phyloP scores from a whole-genome alignment of 257 asterid species.

The Forsythia viridissima region DNA sequence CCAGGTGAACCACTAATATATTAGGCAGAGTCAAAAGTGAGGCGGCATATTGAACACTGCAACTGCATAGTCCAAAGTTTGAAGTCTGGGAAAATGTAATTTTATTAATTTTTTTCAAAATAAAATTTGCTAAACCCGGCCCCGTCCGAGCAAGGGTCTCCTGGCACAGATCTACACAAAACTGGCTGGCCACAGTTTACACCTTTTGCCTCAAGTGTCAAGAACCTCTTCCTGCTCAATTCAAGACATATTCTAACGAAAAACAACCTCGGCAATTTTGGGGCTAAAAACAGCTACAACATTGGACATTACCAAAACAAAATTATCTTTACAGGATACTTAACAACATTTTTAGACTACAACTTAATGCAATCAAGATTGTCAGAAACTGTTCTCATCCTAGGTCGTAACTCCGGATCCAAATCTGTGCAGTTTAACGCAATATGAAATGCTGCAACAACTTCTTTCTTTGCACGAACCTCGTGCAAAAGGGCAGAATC shows the following conservation, averaged over 20 bases:
- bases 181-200: not conserved
- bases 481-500: conserved; percentile 73
- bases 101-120: too few species aligned
- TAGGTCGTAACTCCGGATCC: conserved; percentile 87
- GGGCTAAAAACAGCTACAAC: not conserved
- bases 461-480: conserved; percentile 87
- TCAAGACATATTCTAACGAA: not conserved
- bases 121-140: too few species aligned
- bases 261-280: not conserved
- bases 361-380: conserved; percentile 65
- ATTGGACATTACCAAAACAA: not conserved
- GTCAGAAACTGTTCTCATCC: conserved; percentile 82
- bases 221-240: too few species aligned
- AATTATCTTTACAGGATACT: conserved; percentile 19
- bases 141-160: not conserved
- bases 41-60: too few species aligned
- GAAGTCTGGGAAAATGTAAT: too few species aligned
- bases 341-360: conserved; percentile 21
- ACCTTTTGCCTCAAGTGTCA: not conserved
- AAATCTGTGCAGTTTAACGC: conserved; percentile 76
- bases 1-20: not conserved
- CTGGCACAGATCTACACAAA: too few species aligned
- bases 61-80: too few species aligned
- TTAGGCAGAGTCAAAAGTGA: too few species aligned
- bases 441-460: conserved; percentile 73